Conservation (phyloP, 75 land plant genomes). For the Chamaecyparis obtusa region DNA sequence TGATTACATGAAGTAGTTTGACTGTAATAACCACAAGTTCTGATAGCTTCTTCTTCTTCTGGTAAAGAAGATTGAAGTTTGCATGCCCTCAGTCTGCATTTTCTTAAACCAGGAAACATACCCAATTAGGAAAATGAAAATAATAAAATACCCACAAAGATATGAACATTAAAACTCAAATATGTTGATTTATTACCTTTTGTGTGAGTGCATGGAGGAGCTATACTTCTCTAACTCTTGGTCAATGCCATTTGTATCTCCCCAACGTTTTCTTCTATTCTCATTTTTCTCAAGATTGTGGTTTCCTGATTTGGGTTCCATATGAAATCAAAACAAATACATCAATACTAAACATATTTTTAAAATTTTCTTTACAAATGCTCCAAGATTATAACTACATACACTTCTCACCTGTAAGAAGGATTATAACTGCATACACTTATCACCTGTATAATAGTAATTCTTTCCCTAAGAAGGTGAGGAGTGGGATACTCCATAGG, state of each 20-base stretch:
- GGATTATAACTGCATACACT: too few species aligned
- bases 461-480: too few species aligned
- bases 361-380: not conserved
- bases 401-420: too few species aligned
- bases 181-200: not conserved
- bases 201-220: not conserved
- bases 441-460: too few species aligned
- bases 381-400: not conserved
- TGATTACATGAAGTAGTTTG: not conserved
- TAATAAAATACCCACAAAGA: not conserved
- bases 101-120: not conserved
- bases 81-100: not conserved
- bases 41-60: not conserved
- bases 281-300: not conserved
- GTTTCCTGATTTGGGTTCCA: not conserved
- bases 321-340: not conserved
- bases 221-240: not conserved
- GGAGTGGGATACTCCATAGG: too few species aligned
- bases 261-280: not conserved
- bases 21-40: not conserved
- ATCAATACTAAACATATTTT: not conserved
- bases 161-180: not conserved
- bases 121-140: not conserved
- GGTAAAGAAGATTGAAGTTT: not conserved
- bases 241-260: not conserved